Evolutionary conservation across 352 stramenopile genomes (phyloP).

Genomic region (Phytophthora crassamura): DNA sequence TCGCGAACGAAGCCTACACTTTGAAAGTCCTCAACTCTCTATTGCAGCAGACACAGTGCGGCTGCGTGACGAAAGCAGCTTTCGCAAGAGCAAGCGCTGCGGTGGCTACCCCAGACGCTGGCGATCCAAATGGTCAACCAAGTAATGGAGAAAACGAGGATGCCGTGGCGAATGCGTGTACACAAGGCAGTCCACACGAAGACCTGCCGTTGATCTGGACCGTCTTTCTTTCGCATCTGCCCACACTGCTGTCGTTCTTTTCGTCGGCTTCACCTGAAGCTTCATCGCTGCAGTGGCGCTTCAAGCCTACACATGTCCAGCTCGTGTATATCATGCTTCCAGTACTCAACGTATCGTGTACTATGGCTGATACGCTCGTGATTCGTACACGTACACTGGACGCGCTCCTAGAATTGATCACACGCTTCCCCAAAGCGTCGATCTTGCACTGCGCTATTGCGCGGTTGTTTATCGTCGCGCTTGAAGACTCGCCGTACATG

Average conservation of each 20-base stretch:
- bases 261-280: conserved; percentile 5
- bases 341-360: conserved; percentile 78
- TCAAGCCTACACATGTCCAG: conserved; percentile 71
- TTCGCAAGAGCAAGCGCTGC: conserved; percentile 32
- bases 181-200: conserved; percentile 54
- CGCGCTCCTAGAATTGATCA: conserved; percentile 88
- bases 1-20: conserved; percentile 75
- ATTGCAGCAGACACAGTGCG: conserved; percentile 72
- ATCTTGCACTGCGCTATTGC: conserved; percentile 73
- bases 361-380: conserved; percentile 53
- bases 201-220: conserved; percentile 76
- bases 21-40: conserved; percentile 85
- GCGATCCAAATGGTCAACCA: neutral
- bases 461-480: conserved; percentile 75
- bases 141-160: conserved; percentile 4
- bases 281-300: conserved; percentile 38
- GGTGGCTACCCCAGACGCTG: neutral
- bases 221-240: conserved; percentile 49
- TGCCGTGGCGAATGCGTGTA: conserved; percentile 11
- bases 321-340: conserved; percentile 79
- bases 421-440: conserved; percentile 91
- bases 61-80: conserved; percentile 67
- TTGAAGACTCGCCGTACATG: conserved; percentile 83
- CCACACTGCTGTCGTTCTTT: conserved; percentile 50
- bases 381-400: conserved; percentile 52